Percentiles rank a stretch among this genome's conserved stretches.
Conservation (phyloP, 2,329 filamentous ascomycete species). For the Ilyonectria destructans region DNA sequence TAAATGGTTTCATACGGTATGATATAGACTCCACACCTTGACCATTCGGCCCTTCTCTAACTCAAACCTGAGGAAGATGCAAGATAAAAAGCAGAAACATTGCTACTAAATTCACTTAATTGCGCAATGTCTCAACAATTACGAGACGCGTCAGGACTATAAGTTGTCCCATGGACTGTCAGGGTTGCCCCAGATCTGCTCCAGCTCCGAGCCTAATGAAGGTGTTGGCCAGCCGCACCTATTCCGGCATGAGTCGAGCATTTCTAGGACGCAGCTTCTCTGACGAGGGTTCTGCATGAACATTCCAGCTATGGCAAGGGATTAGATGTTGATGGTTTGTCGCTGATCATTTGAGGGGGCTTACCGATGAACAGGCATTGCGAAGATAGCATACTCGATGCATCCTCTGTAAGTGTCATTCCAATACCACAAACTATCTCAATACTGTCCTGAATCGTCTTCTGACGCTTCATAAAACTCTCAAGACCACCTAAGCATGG, state of each 20-base stretch:
- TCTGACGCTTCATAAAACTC: conserved; percentile 59
- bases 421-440: conserved; percentile 65
- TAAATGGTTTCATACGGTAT: too few relatives aligned
- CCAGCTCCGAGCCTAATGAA: conserved; percentile 38
- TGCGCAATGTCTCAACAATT: neutral
- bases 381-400: conserved; percentile 60
- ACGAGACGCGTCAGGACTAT: neutral
- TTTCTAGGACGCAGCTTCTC: conserved; percentile 37
- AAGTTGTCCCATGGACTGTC: conserved; percentile 21
- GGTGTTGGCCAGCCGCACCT: conserved; percentile 46
- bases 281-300: conserved; percentile 40
- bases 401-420: conserved; percentile 59
- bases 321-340: neutral
- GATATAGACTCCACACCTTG: too few relatives aligned
- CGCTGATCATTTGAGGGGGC: neutral
- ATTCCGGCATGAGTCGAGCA: conserved; percentile 41
- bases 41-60: too few relatives aligned
- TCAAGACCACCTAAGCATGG: conserved; percentile 52
- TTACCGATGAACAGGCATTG: conserved; percentile 57
- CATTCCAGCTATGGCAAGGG: conserved; percentile 26
- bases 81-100: neutral
- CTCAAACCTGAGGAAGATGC: too few relatives aligned
- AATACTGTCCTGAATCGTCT: conserved; percentile 42
- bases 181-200: conserved; percentile 41
- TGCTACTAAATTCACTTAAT: neutral